These are phyloP conservation scores for Ambrosia artemisiifolia DNA, from an alignment of 129 eudicot genomes.

Conservation along the genomic window DNA sequence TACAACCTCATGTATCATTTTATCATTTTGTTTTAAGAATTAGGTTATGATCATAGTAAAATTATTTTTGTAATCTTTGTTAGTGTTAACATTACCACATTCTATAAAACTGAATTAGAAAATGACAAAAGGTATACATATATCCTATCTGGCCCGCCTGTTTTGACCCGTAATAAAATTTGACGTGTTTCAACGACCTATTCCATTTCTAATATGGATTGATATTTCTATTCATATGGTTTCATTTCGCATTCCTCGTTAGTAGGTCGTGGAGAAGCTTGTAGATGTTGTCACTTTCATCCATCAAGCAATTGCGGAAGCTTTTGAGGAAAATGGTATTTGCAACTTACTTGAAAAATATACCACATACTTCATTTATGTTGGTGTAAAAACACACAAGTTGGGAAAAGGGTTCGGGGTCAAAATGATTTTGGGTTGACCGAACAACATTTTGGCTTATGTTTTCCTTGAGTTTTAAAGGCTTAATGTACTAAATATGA, in stretches of 20 bases:
- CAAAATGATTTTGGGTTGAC: background rate
- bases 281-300: slow-evolving; percentile 88
- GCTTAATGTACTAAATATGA: background rate
- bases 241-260: slow-evolving; percentile 11
- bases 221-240: slow-evolving; percentile 3
- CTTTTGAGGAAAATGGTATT: slow-evolving; percentile 74
- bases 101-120: background rate
- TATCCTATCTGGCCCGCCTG: background rate
- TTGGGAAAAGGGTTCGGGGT: background rate
- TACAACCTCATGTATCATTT: background rate
- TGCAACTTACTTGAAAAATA: slow-evolving; percentile 4
- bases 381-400: background rate
- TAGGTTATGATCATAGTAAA: background rate
- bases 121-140: background rate
- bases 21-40: background rate
- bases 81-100: background rate
- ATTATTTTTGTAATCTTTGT: background rate
- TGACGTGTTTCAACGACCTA: background rate
- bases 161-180: background rate
- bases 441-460: background rate
- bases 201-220: background rate
- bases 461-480: background rate
- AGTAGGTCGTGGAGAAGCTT: slow-evolving; percentile 95
- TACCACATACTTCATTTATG: background rate
- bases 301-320: slow-evolving; percentile 77